Base-by-base conservation (phyloP, 495 filamentous ascomycete species). In the Hypoxylon trugodes region DNA sequence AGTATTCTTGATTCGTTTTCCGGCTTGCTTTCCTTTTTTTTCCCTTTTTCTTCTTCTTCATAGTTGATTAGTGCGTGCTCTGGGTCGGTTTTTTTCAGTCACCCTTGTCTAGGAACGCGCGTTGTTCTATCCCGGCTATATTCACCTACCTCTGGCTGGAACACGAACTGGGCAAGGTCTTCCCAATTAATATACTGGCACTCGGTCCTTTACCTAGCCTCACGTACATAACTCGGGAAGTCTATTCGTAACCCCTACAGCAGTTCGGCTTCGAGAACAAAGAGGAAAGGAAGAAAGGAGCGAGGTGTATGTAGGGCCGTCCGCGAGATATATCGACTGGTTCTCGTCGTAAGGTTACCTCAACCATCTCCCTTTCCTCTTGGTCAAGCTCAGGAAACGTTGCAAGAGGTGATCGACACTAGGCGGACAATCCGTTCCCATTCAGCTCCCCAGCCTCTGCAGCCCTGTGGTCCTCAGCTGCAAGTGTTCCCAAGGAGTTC, bases 81-180 rank as follows among this genome's bases (percentile, higher is more conserved):
- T 61, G 64, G 57, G 55, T 58, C 63, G 35, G 26, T 47, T 41
- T 51, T 52, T 49, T 37, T 18, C 32, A n/a, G 26, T 21, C 47
- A 16, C 51, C 52, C 59, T 61, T 32, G 45, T 55, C 43, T 38
- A 61, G 50, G 64, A 68, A 68, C 67, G 64, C 68, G 58, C 56
- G 53, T 65, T 57, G 42, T 28, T 57, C 59, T 56, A 13, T 64
- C n/a, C 66, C 69, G 66, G 69, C 66, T 72, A 72, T 69, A 64
- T 69, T 60, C 62, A 49, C 51, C 22, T 15, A 16, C 40, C 47
- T 57, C n/a, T 59, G 52, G 46, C 53, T 67, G 45, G 63, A 70
- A 70, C 61, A 36, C 59, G 46, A 59, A 50, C 59, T 59, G 40
- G 57, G 42, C 50, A 6, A 53, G 58, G 55, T 47, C 48, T 58